Conservation (phyloP, 306 rosid species). For the Ceratonia siliqua region DNA sequence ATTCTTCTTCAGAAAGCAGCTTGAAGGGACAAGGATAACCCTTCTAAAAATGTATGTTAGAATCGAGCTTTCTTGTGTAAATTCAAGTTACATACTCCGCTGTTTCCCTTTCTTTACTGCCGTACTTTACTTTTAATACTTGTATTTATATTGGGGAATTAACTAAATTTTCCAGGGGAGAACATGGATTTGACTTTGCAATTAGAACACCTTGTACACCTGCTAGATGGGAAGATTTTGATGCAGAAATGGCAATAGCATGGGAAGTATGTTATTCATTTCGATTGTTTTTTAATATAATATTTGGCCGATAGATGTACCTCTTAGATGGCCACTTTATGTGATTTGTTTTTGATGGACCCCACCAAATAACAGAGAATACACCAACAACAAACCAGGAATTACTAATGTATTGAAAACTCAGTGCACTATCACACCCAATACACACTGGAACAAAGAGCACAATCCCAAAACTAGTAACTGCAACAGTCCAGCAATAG, state of each 20-base stretch:
- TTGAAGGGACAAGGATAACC: conserved; percentile 70
- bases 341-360: too few relatives aligned
- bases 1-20: conserved; percentile 57
- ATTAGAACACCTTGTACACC: conserved; percentile 67
- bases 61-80: conserved; percentile 11
- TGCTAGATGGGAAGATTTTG: conserved; percentile 64
- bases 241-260: conserved; percentile 60
- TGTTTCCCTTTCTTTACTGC: neutral
- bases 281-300: neutral
- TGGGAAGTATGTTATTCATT: conserved; percentile 60
- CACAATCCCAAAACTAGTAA: too few relatives aligned
- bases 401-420: too few relatives aligned
- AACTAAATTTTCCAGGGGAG: conserved; percentile 45
- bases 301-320: neutral
- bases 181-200: conserved; percentile 62
- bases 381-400: too few relatives aligned
- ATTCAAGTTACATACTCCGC: neutral
- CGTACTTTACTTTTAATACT: neutral
- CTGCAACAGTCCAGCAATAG: too few relatives aligned
- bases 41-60: conserved; percentile 48
- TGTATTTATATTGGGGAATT: neutral
- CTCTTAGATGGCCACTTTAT: neutral
- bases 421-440: too few relatives aligned
- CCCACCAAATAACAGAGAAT: too few relatives aligned
- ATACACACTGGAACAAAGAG: too few relatives aligned